Base-by-base conservation (phyloP, 2,329 filamentous ascomycete species). In the Cladosporium colombiae region DNA sequence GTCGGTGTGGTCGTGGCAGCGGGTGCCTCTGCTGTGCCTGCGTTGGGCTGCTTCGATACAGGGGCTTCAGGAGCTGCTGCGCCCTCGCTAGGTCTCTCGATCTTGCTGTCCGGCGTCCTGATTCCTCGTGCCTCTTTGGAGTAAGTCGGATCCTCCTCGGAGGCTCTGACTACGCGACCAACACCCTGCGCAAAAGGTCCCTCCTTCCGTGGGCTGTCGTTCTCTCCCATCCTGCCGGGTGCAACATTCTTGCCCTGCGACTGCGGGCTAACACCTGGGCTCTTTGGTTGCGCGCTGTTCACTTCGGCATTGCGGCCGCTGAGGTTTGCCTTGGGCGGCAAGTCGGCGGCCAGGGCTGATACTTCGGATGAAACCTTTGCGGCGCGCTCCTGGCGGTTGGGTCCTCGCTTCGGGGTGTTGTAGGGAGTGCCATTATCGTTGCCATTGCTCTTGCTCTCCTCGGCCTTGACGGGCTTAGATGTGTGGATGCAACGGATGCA, bases 291-390 rank as follows among this genome's bases (percentile, higher is more conserved):
- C 13, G 53, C 59, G 11, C 46, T 64, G 1, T 60, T 49, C 25
- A 63, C 44, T 50, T 65, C 63, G 27, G 57, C 59, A 16, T 57
- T 57, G 18, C 67, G 62, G 16, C 44, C 44, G 18, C 50, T 58
- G 55, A 37, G 40, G 31, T 65, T 58, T 29, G 62, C 62, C 27
- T 52, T 59, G 18, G 62, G 56, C 25, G 62, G 56, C 25, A 62
- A 23, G 56, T 69, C 29, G 50, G 68, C 33, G 61, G 68, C 58
- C 50, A 74, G 66, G 58, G 70, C 67, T 35, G 68, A 67, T 29
- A 73, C 68, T 68, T 74, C 72, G 37, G 72, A 69, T 5, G 68
- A 70, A 50, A 73, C 66, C 59, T 69, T 69, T 16, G 71, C 71
- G 49, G 72, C 68, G 37, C 72, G 72, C 50, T 73, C 70, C 50